Evolutionary conservation across 495 filamentous ascomycete species (phyloP).

Genomic region (Patellaria atrata): DNA sequence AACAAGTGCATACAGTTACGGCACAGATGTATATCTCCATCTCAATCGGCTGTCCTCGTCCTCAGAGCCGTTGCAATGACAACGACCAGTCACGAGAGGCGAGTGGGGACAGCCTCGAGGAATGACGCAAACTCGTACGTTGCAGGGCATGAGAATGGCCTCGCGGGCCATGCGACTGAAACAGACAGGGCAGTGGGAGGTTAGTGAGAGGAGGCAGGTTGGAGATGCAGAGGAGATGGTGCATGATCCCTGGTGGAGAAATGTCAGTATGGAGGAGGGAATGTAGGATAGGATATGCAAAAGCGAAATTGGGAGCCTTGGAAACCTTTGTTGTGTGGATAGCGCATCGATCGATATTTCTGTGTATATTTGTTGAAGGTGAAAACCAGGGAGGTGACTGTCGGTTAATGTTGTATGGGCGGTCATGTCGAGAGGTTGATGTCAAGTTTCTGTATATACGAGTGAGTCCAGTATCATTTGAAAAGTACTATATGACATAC

Average conservation of each 20-base stretch:
- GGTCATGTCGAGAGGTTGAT: too few relatives aligned
- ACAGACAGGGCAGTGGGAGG: slow-evolving; percentile 48
- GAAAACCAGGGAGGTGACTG: too few relatives aligned
- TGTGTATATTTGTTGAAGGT: too few relatives aligned
- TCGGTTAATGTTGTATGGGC: too few relatives aligned
- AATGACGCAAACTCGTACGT: slow-evolving; percentile 47
- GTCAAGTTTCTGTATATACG: too few relatives aligned
- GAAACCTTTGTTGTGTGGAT: too few relatives aligned
- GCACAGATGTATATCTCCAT: slow-evolving; percentile 96
- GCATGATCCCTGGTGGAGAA: slow-evolving; percentile 31
- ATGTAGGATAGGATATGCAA: too few relatives aligned
- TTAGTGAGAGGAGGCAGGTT: slow-evolving; percentile 75
- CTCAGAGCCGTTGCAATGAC: slow-evolving; percentile 94
- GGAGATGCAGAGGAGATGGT: slow-evolving; percentile 66
- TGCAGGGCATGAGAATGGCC: slow-evolving; percentile 14
- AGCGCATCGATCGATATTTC: too few relatives aligned
- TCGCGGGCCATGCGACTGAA: slow-evolving; percentile 34
- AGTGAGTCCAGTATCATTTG: too few relatives aligned
- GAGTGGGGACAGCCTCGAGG: slow-evolving; percentile 49
- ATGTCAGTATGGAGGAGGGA: slow-evolving; percentile 29
- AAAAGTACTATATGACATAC: too few relatives aligned
- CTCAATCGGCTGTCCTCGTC: slow-evolving; percentile 89
- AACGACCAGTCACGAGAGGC: slow-evolving; percentile 93
- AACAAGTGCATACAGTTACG: slow-evolving; percentile 50
- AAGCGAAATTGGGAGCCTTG: too few relatives aligned